Evolutionary conservation across 2,329 filamentous ascomycete species (phyloP), one percentile per base, ranked within the genome.

Genomic region (Madurella fahalii): DNA sequence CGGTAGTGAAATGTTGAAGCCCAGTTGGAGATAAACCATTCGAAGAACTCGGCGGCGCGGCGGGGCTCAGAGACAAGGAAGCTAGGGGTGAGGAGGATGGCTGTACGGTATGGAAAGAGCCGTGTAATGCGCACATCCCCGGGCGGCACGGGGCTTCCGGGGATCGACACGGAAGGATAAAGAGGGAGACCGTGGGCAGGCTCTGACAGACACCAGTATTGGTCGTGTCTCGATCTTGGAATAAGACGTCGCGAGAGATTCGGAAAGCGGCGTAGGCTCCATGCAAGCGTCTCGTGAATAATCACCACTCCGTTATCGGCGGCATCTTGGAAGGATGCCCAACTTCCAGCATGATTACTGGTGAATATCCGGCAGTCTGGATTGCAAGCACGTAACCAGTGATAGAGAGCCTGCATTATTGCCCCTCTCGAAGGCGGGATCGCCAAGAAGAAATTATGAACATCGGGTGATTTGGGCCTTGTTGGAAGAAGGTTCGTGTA

Each of bases 71-170:
- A 72, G 11, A 78, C 65, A 1, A 75, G 64, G 47, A 80, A 79
- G 58, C 77, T 79, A 4, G 77, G 77, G 0, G 77, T 79, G 3
- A 80, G 62, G 1, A 80, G 61, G n/a, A 80, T 69, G 4, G 69
- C 74, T 7, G 71, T 67, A 0, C 77, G 75, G 18, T 67, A 63
- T 2, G 77, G 76, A 50, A 80, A 77, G 2, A 81, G 60, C 2
- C 69, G 69, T 1, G 67, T 74, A 34, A 73, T 56, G 8, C 61
- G 65, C 5, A 76, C 61, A 16, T 66, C 66, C 0, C 71, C 72
- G 0, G 72, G 65, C 1, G 58, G 43, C 11, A 57, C 59, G 30
- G 40, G 55, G 2, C 42, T 9, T 25, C 53, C 51, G 31, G 53
- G 30, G 18, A 57, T 2, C n/a, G 50, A 32, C 16, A 62, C 41